Evolutionary conservation across 352 stramenopile species (phyloP), one percentile per base, ranked within the genome.

Genomic region (Elongisporangium prolatum): DNA sequence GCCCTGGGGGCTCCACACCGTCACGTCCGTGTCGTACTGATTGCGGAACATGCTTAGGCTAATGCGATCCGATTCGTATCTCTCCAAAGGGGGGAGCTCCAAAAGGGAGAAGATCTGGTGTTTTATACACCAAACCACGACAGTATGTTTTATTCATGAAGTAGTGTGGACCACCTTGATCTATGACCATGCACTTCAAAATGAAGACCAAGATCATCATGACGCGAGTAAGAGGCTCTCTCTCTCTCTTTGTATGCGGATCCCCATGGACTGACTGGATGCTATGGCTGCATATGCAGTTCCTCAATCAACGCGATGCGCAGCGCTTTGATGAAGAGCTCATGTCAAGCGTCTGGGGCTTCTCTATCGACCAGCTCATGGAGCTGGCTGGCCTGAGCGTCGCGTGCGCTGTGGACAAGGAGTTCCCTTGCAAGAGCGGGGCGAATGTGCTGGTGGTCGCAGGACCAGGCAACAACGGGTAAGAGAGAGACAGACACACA

Each of bases 21-120:
- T 99, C 71, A 99, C 97, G 77, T 99, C 97, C 60, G 97, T 99
- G 86, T 99, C 97, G 78, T 99, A 99, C 77, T 98, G 93, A 80
- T 99, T 99, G 63, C 96, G 89, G 79, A 99, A 99, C 97, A 99
- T 99, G 25, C 17, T 50, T 37, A 37, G 24, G 48, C 25, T 34
- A 17, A 21, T 55, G 50, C 50, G 21, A 50, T 48, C 56, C 65
- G 13, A 54, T 61, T 38, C 21, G 48, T 28, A 54, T 56, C 40
- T 40, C 38, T 61, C 52, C 21, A 28, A 57, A 60, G 22, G 49
- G 24, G 2, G 44, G 48, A 34, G n/a, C n/a, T 24, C 38, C 50
- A 50, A 64, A 58, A 61, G 66, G 68, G 63, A 67, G 57, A 77
- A 75, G 66, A 77, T 72, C 5, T 64, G 47, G 11, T 40, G 28